These are phyloP conservation scores for Termitomyces sp. DNA, from an alignment of 1,284 basidiomycete genomes.

Conservation along the genomic window DNA sequence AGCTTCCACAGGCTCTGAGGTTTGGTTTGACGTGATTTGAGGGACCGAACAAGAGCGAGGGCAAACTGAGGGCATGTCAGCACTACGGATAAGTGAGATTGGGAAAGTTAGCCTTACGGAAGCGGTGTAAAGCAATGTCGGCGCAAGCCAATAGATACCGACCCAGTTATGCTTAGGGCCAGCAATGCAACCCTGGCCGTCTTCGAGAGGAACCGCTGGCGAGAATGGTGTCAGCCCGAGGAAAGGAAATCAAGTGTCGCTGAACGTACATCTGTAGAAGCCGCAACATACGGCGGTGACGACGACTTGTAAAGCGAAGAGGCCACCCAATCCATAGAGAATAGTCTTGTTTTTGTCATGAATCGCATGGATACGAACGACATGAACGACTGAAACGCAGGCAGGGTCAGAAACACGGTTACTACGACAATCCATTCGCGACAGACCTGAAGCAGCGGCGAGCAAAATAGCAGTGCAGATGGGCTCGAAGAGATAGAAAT, in stretches of 20 bases:
- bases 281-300: slow-evolving; percentile 66
- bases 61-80: slow-evolving; percentile 37
- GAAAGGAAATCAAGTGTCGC: background rate
- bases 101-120: slow-evolving; percentile 39
- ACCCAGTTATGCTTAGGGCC: slow-evolving; percentile 75
- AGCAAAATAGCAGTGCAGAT: slow-evolving; percentile 76
- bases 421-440: background rate
- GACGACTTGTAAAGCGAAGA: slow-evolving; percentile 63
- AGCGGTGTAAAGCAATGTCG: slow-evolving; percentile 64
- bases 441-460: slow-evolving; percentile 58
- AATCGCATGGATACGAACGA: slow-evolving; percentile 72
- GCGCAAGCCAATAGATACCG: slow-evolving; percentile 75
- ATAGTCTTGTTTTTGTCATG: slow-evolving; percentile 58
- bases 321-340: slow-evolving; percentile 47
- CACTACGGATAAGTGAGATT: slow-evolving; percentile 1
- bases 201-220: slow-evolving; percentile 59
- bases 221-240: slow-evolving; percentile 3
- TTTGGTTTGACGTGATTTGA: slow-evolving; percentile 55
- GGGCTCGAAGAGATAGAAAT: slow-evolving; percentile 80
- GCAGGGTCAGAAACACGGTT: slow-evolving; percentile 7
- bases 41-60: slow-evolving; percentile 60
- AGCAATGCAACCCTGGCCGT: slow-evolving; percentile 77
- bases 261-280: slow-evolving; percentile 60
- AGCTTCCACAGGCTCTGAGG: slow-evolving; percentile 68
- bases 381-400: slow-evolving; percentile 49